These are phyloP conservation scores for Bimuria novae-zelandiae DNA, from an alignment of 2,329 filamentous ascomycete species.

Conservation along the genomic window DNA sequence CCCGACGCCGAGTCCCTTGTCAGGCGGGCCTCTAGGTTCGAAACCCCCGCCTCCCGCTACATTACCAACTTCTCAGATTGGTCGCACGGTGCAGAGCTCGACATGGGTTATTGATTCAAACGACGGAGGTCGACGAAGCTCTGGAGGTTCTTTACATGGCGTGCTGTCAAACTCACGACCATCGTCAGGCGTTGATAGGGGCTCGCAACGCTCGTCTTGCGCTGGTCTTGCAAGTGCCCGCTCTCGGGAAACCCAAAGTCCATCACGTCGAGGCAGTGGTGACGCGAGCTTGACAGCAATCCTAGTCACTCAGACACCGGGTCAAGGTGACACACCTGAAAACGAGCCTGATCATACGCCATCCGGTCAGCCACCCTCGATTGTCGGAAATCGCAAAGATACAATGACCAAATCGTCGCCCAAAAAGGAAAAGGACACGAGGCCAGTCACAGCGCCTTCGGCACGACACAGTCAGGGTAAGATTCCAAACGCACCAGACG, in stretches of 20 bases:
- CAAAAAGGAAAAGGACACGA: conserved; percentile 32
- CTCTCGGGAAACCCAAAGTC: conserved; percentile 40
- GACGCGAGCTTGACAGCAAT: conserved; percentile 48
- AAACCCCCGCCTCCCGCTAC: conserved; percentile 16
- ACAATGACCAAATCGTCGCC: conserved; percentile 33
- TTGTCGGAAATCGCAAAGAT: conserved; percentile 31
- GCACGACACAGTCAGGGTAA: conserved; percentile 42
- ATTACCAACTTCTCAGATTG: conserved; percentile 8
- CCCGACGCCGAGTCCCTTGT: conserved; percentile 41
- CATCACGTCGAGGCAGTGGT: conserved; percentile 44
- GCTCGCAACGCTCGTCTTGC: conserved; percentile 37
- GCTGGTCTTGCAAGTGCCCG: conserved; percentile 25
- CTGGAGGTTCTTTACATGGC: conserved; percentile 31
- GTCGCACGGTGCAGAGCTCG: conserved; percentile 12
- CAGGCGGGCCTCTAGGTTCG: conserved; percentile 25
- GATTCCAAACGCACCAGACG: conserved; percentile 19
- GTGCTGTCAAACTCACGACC: conserved; percentile 29
- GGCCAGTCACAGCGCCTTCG: conserved; percentile 44
- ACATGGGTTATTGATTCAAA: conserved; percentile 15
- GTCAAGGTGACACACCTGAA: conserved; percentile 27
- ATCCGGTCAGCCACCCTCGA: conserved; percentile 24
- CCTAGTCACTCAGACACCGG: conserved; percentile 44
- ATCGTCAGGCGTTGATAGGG: conserved; percentile 38
- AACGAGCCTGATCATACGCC: conserved; percentile 21
- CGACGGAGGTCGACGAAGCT: conserved; percentile 31